Conservation (phyloP, 768 basidiomycete genomes). For the Gloeostereum incarnatum region DNA sequence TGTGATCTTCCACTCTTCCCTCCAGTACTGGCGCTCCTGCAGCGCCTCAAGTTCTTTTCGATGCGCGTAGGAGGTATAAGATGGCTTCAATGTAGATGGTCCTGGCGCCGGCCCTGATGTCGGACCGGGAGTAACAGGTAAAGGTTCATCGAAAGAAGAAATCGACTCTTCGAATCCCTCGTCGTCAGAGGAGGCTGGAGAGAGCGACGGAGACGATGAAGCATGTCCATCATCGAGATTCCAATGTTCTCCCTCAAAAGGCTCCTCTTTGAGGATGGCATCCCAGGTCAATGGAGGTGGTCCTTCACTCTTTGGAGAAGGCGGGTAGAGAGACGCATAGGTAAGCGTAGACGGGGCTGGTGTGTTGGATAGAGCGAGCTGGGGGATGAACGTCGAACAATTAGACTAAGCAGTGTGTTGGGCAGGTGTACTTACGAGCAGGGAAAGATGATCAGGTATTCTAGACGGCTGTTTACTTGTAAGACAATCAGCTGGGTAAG, state of each 20-base stretch:
- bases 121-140: neutral
- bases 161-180: constrained; percentile 31
- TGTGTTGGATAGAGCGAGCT: constrained; percentile 52
- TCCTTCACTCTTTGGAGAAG: constrained; percentile 21
- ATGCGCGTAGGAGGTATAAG: constrained; percentile 28
- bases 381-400: constrained; percentile 2
- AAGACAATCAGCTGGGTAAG: constrained; percentile 3
- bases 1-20: constrained; percentile 45
- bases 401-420: neutral
- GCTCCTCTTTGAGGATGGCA: constrained; percentile 73
- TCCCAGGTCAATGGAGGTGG: constrained; percentile 56
- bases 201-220: constrained; percentile 46
- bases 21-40: constrained; percentile 66
- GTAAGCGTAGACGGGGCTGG: constrained; percentile 39
- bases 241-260: constrained; percentile 84
- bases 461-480: constrained; percentile 33
- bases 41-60: constrained; percentile 55
- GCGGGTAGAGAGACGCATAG: constrained; percentile 46
- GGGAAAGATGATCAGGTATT: constrained; percentile 64
- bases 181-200: constrained; percentile 52
- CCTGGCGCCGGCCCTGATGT: neutral
- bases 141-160: constrained; percentile 16
- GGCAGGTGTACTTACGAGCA: constrained; percentile 53
- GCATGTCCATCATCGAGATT: constrained; percentile 30
- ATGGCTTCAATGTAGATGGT: constrained; percentile 11